A percentile compares a stretch with the other conserved stretches of the same genome.
Evolutionary conservation across 2,329 filamentous ascomycete genomes (phyloP).

Genomic region (Botryotinia globosa): DNA sequence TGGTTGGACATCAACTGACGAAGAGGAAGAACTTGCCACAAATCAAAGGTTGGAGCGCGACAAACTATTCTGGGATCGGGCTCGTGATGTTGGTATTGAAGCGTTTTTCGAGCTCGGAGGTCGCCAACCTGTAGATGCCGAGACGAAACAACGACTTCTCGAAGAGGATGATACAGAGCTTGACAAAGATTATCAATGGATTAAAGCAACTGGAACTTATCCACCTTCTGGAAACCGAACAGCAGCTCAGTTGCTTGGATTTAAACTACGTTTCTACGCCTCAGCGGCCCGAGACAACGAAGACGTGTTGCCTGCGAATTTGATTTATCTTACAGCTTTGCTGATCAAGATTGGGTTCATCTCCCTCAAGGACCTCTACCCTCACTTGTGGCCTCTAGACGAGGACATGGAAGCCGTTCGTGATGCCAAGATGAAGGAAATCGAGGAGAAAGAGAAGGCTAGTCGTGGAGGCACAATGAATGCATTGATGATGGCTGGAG

Average conservation of each 20-base stretch:
- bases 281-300: conserved; percentile 70
- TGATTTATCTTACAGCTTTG: conserved; percentile 86
- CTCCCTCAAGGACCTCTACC: conserved; percentile 84
- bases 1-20: conserved; percentile 61
- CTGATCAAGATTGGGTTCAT: conserved; percentile 98
- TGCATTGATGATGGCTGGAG: conserved; percentile 81
- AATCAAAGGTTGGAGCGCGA: conserved; percentile 65
- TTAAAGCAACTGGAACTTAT: conserved; percentile 73
- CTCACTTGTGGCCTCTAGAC: conserved; percentile 84
- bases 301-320: conserved; percentile 83
- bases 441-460: conserved; percentile 72
- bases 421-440: conserved; percentile 67
- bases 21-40: conserved; percentile 61
- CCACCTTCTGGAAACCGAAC: conserved; percentile 85
- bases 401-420: conserved; percentile 75
- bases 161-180: conserved; percentile 42
- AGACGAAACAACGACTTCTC: conserved; percentile 48
- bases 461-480: conserved; percentile 70
- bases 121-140: conserved; percentile 60
- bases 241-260: conserved; percentile 90
- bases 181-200: conserved; percentile 68
- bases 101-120: conserved; percentile 90
- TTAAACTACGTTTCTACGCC: conserved; percentile 94
- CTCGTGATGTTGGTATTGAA: conserved; percentile 70
- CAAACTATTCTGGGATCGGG: conserved; percentile 73